A percentile compares a stretch with the other conserved stretches of the same genome.
These are phyloP conservation scores for Exutisphaerella laricina DNA, from an alignment of 2,329 filamentous ascomycete genomes.

Conservation along the genomic window DNA sequence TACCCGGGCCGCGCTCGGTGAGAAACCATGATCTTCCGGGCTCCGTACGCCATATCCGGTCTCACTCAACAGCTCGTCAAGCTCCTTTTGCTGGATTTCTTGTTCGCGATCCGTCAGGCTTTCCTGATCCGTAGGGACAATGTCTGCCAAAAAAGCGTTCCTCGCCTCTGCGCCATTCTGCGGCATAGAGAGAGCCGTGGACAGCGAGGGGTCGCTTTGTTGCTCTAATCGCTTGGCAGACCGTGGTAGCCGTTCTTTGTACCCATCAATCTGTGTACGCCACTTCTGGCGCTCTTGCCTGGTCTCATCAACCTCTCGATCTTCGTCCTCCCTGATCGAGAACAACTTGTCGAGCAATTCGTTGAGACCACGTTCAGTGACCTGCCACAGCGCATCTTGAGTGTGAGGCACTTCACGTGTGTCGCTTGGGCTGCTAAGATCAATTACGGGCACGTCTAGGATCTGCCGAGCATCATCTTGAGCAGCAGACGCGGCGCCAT, in stretches of 20 bases:
- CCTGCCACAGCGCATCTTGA: conserved; percentile 83
- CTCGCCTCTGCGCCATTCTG: neutral
- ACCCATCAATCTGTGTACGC: conserved; percentile 39
- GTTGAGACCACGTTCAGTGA: conserved; percentile 88
- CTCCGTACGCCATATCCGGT: conserved; percentile 35
- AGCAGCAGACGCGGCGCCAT: too few species aligned
- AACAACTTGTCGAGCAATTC: conserved; percentile 86
- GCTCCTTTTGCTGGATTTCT: conserved; percentile 34
- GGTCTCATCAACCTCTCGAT: conserved; percentile 61
- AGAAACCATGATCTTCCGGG: neutral
- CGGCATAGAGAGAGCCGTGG: conserved; percentile 17
- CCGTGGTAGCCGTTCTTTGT: conserved; percentile 10
- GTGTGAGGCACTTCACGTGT: conserved; percentile 13
- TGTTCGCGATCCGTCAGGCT: conserved; percentile 28
- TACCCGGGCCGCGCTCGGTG: too few species aligned
- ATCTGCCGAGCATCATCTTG: too few species aligned
- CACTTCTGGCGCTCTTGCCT: conserved; percentile 55
- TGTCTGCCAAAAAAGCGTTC: conserved; percentile 9
- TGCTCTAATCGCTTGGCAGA: conserved; percentile 31
- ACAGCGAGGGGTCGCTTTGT: conserved; percentile 25
- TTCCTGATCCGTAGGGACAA: conserved; percentile 29
- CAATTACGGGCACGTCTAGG: neutral
- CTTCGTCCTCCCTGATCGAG: conserved; percentile 69
- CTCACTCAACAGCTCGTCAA: conserved; percentile 41
- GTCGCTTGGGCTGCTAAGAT: conserved; percentile 5